Evolutionary conservation across 495 filamentous ascomycete species (phyloP).

Genomic region (Hypoxylon cercidicola): DNA sequence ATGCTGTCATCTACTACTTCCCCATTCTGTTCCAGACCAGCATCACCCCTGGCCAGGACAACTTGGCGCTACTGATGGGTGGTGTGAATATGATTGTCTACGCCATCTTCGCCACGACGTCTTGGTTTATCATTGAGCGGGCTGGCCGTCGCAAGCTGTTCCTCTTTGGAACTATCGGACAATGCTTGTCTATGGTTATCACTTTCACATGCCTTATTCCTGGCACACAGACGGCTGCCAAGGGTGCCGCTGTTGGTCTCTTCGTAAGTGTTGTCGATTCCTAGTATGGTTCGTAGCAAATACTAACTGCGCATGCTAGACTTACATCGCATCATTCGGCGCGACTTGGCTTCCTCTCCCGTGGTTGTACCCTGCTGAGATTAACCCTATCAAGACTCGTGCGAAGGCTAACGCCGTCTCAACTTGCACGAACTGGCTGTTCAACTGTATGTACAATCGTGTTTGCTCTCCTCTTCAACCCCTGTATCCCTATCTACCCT

Average conservation of each 20-base stretch:
- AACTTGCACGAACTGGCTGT: conserved; percentile 82
- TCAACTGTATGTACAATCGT: conserved; percentile 65
- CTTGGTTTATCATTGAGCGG: conserved; percentile 79
- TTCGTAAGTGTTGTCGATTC: conserved; percentile 58
- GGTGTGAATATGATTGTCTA: conserved; percentile 66
- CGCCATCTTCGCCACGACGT: conserved; percentile 75
- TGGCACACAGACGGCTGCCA: conserved; percentile 49
- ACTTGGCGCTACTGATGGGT: conserved; percentile 43
- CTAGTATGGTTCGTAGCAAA: conserved; percentile 45
- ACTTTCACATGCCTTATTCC: conserved; percentile 74
- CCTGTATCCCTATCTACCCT: too few species aligned
- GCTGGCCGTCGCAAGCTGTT: conserved; percentile 71
- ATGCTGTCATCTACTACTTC: conserved; percentile 78
- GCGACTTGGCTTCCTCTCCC: conserved; percentile 73
- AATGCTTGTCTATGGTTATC: conserved; percentile 72
- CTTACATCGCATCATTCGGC: conserved; percentile 63
- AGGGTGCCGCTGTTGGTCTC: conserved; percentile 61
- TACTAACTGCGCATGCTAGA: conserved; percentile 25
- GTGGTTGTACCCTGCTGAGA: conserved; percentile 59
- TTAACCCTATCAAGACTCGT: conserved; percentile 79
- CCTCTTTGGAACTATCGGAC: conserved; percentile 69
- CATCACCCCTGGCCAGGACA: conserved; percentile 37
- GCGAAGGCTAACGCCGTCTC: conserved; percentile 80
- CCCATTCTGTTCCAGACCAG: conserved; percentile 52
- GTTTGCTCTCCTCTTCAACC: too few species aligned